phyloP scores from a whole-genome alignment of 2,329 filamentous ascomycete genomes.

The Epichloe gansuensis region DNA sequence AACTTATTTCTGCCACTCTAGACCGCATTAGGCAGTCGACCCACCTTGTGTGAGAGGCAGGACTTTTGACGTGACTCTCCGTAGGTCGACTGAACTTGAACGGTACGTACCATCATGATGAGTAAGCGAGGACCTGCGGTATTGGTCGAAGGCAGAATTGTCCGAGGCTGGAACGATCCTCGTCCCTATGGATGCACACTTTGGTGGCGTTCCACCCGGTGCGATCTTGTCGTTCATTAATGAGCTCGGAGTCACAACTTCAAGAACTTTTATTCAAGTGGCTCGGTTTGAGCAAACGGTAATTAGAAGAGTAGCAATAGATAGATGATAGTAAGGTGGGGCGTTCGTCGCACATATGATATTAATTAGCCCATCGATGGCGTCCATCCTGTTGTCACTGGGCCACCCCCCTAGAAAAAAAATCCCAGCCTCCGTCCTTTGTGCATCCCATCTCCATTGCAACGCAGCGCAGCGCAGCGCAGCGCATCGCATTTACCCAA shows the following conservation, averaged over 20 bases:
- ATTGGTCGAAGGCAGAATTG: slow-evolving; percentile 61
- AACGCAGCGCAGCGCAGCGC: background rate
- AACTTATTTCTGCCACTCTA: no score
- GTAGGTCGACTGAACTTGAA: slow-evolving; percentile 48
- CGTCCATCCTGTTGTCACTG: slow-evolving; percentile 29
- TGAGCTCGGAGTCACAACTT: slow-evolving; percentile 80
- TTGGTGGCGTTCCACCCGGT: slow-evolving; percentile 76
- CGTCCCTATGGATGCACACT: slow-evolving; percentile 58
- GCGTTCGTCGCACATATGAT: background rate
- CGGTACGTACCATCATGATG: slow-evolving; percentile 69
- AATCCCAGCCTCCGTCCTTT: background rate
- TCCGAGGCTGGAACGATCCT: slow-evolving; percentile 84
- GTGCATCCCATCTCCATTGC: background rate
- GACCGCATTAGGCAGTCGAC: no score
- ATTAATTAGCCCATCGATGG: slow-evolving; percentile 33
- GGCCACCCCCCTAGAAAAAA: background rate
- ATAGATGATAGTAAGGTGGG: background rate
- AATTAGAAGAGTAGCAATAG: no score
- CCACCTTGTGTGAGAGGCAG: no score
- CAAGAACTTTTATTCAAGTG: slow-evolving; percentile 65
- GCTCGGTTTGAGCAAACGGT: slow-evolving; percentile 71
- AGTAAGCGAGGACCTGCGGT: slow-evolving; percentile 74
- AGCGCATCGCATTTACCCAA: background rate
- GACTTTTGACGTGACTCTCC: no score
- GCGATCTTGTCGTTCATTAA: slow-evolving; percentile 83